Evolutionary conservation across 1,139 yeast species (phyloP), one percentile per base, ranked within the genome.

Genomic region (Magnusiomyces magnusii): DNA sequence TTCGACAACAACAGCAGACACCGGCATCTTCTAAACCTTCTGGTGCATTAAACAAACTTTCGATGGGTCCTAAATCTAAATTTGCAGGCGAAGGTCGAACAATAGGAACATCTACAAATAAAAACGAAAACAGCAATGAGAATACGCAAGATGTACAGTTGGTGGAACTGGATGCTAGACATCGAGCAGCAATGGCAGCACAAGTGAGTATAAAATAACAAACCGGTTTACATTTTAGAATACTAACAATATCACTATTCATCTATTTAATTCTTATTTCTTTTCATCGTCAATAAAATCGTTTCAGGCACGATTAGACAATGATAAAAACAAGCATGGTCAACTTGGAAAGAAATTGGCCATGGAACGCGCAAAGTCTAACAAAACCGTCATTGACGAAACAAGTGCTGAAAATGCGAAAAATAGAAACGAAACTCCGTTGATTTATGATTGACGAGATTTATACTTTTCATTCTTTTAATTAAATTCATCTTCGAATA

Each of bases 121-220:
- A 15, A 24, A 19, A 51, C 10, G 42, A 51, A 10, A 24, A 58
- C 36, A 31, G 13, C 36, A 31, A 31, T 13, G 13, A 31, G 7
- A 31, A 31, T 31, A 31, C 36, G 13, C 36, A 31, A 13, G 36
- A 7, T 31, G 13, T 31, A 31, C 10, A 31, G 13, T 31, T 31
- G 13, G 13, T 7, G 10, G 36, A 7, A 13, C 36, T 31, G 2
- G 55, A 58, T 24, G 57, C 62, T 9, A 47, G 60, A 9, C 57
- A 53, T 39, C 58, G 58, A n/a, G 62, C 62, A 17, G 62, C 62
- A 7, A 36, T 52, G 17, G 62, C 62, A 19, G 62, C 62, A 21
- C 56, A 60, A 59, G 62, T 58, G 51, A 47, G 54, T 44, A n/a
- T 19, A 27, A 17, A 1, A 47, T 15, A n/a, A 15, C n/a, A 55